Base-by-base conservation (phyloP, 2,329 filamentous ascomycete genomes). In the Aureobasidium leucospermi region DNA sequence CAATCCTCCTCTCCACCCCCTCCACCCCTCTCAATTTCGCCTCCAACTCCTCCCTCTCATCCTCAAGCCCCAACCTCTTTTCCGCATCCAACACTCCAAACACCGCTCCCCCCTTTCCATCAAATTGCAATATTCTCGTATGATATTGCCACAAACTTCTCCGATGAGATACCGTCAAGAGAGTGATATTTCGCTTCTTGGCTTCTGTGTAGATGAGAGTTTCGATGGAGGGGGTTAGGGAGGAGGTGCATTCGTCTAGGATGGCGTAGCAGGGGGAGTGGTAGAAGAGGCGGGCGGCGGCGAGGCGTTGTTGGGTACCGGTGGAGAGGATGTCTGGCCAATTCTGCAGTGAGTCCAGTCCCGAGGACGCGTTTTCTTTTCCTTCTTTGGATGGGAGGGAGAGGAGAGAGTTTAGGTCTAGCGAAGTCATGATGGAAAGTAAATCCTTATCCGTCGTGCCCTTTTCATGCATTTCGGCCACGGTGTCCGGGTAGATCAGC, bases 91-190 rank as follows among this genome's bases (percentile, higher is more conserved):
- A 77, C 60, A 83, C 83, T 0, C 91, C 95, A 69, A 99, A 99
- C 38, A 96, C 84, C 68, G 89, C 96, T 53, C 90, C 81, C 0
- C 94, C 94, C 74, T 96, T 90, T 0, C 94, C 94, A 73, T 97
- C 93, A 71, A 99, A 99, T 74, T 99, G 94, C 69, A 99, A 74
- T 62, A 99, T 97, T 74, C 87, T 88, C 65, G 85, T 88, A 73
- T 99, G 94, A 73, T 99, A 97, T 73, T 94, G 92, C 94, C 94
- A 99, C 66, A 99, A 74, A 75, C 90, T 96, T 63, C 91, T 79
- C 8, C 94, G 80, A 73, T 99, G 94, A 64, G 86, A 91, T 28
- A 99, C 94, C 0, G 94, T 99, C 90, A 99, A 96, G 63, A 99
- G 81, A 0, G 94, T 97, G 67, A 96, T 94, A 3, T 90, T 91